phyloP scores from a whole-genome alignment of 83 land plant species.

The Thuja plicata region DNA sequence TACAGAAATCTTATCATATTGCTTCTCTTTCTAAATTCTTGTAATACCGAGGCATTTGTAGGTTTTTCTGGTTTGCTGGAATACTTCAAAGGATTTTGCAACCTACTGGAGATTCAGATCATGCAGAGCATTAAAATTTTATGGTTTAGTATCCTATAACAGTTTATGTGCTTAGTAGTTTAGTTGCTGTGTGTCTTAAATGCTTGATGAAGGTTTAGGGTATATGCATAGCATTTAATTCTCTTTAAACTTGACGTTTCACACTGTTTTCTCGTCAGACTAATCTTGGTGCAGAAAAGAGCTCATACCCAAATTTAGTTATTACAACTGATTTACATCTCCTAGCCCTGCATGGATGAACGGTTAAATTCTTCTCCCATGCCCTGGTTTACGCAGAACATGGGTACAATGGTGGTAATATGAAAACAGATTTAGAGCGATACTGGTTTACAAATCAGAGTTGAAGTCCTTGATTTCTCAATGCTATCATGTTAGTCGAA shows the following conservation, averaged over 20 bases:
- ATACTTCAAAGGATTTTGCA: not conserved
- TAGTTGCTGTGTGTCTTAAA: not conserved
- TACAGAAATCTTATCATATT: not conserved
- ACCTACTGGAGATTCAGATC: not conserved
- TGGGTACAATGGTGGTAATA: not conserved
- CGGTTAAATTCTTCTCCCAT: not conserved
- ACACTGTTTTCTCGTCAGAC: not conserved
- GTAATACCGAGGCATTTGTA: not conserved
- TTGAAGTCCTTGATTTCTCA: not conserved
- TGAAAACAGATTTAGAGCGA: not conserved
- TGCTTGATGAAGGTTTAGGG: not conserved
- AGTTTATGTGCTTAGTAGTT: not conserved
- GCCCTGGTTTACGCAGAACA: not conserved
- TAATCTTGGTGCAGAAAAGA: not conserved
- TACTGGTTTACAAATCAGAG: not conserved
- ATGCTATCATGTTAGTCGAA: not conserved
- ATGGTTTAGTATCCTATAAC: not conserved
- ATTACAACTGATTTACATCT: not conserved
- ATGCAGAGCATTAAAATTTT: not conserved
- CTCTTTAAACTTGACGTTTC: not conserved
- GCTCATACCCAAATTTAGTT: slow-evolving; percentile 1
- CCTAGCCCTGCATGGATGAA: not conserved
- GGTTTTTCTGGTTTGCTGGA: not conserved
- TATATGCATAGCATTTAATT: not conserved
- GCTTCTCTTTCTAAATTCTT: not conserved